These are phyloP conservation scores for Linum usitatissimum DNA, from an alignment of 345 rosid genomes.

Conservation along the genomic window DNA sequence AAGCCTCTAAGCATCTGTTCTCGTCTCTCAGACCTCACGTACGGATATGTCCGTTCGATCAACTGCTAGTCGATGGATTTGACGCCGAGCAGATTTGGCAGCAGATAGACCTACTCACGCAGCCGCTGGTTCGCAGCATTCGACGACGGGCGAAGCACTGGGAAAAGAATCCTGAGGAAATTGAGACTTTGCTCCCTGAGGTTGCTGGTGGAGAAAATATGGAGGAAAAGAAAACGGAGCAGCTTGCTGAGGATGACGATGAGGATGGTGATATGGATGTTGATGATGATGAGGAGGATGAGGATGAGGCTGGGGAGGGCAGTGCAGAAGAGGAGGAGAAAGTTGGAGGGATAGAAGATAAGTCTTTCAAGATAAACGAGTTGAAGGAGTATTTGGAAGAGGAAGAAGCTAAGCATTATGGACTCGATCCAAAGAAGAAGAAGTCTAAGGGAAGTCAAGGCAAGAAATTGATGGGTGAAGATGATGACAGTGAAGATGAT, in stretches of 20 bases:
- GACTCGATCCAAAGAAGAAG: conserved; percentile 31
- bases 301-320: conserved; percentile 23
- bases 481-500: conserved; percentile 20
- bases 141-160: conserved; percentile 45
- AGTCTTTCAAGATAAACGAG: conserved; percentile 66
- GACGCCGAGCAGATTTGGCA: conserved; percentile 96
- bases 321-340: conserved; percentile 19
- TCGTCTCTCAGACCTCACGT: conserved; percentile 36
- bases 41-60: conserved; percentile 62
- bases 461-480: neutral
- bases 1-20: conserved; percentile 53
- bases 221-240: conserved; percentile 10
- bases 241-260: conserved; percentile 24
- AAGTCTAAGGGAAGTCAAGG: conserved; percentile 10
- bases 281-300: neutral
- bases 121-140: conserved; percentile 41
- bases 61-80: conserved; percentile 60
- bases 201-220: conserved; percentile 7
- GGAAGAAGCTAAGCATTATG: conserved; percentile 74
- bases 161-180: conserved; percentile 48
- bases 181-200: conserved; percentile 11
- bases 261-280: conserved; percentile 30
- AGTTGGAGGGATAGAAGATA: conserved; percentile 61
- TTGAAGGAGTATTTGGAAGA: conserved; percentile 62
- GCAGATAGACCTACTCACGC: conserved; percentile 77